Percentiles rank a stretch among this genome's conserved stretches.
These are phyloP conservation scores for Lactuca saligna DNA, from an alignment of 129 eudicot species.

Conservation along the genomic window DNA sequence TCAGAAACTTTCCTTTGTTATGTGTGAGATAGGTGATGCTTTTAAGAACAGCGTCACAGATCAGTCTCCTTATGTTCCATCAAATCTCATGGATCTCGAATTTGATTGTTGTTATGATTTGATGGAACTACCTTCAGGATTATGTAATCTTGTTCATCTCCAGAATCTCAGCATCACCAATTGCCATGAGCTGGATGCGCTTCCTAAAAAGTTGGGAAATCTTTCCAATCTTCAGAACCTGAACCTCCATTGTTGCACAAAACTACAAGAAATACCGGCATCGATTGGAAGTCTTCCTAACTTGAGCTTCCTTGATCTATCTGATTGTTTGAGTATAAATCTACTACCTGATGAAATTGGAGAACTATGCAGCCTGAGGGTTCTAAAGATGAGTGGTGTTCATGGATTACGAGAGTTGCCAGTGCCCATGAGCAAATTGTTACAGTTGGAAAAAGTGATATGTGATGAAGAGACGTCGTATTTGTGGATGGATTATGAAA, in stretches of 20 bases:
- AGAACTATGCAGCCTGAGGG: conserved; percentile 15
- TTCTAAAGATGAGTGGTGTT: conserved; percentile 34
- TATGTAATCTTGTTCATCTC: conserved; percentile 32
- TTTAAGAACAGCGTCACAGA: conserved; percentile 11
- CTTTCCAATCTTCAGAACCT: conserved; percentile 23
- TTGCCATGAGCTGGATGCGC: conserved; percentile 44
- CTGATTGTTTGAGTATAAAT: conserved; percentile 35
- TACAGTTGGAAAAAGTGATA: conserved; percentile 23
- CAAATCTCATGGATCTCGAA: conserved; percentile 38
- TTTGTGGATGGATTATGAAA: conserved; percentile 26
- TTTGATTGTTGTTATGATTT: conserved; percentile 47
- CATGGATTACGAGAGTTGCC: conserved; percentile 31
- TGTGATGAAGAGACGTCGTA: conserved; percentile 43
- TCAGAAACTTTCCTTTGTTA: conserved; percentile 36
- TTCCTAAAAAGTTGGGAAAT: conserved; percentile 33
- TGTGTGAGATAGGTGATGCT: conserved; percentile 44
- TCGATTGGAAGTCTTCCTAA: conserved; percentile 26
- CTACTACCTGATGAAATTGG: conserved; percentile 28
- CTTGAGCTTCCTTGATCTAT: conserved; percentile 30
- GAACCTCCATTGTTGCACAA: conserved; percentile 31
- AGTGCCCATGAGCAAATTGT: conserved; percentile 9
- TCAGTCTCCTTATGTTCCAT: conserved; percentile 23
- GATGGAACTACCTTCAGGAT: conserved; percentile 33
- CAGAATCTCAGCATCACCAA: conserved; percentile 44
- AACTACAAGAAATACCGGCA: conserved; percentile 21